Evolutionary conservation across 208 protist species (phyloP).

Genomic region (Leishmania guyanensis): DNA sequence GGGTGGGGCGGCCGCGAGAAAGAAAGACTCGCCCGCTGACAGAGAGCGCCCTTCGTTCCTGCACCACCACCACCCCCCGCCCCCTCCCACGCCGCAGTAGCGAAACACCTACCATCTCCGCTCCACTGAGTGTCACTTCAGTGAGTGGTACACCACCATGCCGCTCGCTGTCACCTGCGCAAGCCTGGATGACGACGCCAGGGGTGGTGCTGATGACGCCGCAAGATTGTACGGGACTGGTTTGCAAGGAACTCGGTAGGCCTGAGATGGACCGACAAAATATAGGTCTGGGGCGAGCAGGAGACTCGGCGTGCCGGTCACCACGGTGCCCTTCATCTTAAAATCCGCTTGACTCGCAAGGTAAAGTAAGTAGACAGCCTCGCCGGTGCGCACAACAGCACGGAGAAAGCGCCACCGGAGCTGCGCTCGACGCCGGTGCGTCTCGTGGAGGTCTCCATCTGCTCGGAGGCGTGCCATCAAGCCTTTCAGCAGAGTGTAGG

Average conservation of each 20-base stretch:
- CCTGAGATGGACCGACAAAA: constrained; percentile 43
- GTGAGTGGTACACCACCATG: constrained; percentile 66
- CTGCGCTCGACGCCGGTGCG: constrained; percentile 36
- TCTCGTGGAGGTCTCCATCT: constrained; percentile 34
- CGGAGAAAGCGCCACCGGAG: constrained; percentile 84
- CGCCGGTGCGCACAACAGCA: constrained; percentile 75
- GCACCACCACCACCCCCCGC: not conserved
- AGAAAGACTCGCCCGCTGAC: not conserved
- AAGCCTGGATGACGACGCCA: constrained; percentile 23
- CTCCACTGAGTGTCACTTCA: constrained; percentile 1
- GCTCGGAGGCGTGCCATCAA: constrained; percentile 39
- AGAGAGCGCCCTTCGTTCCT: not conserved
- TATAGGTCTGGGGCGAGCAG: constrained; percentile 74
- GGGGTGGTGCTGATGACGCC: constrained; percentile 8
- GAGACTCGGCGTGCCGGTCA: constrained; percentile 63
- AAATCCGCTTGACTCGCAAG: constrained; percentile 55
- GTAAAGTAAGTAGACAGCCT: constrained; percentile 75
- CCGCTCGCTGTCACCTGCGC: constrained; percentile 69
- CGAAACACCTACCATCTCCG: not conserved
- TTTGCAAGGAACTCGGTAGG: constrained; percentile 57
- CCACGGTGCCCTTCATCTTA: constrained; percentile 50
- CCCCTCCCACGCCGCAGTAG: not conserved
- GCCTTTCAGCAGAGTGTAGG: constrained; percentile 56
- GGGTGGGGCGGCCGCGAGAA: not conserved
- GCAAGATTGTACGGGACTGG: constrained; percentile 75